phyloP scores from a whole-genome alignment of 208 protist species.

The Angomonas deanei region DNA sequence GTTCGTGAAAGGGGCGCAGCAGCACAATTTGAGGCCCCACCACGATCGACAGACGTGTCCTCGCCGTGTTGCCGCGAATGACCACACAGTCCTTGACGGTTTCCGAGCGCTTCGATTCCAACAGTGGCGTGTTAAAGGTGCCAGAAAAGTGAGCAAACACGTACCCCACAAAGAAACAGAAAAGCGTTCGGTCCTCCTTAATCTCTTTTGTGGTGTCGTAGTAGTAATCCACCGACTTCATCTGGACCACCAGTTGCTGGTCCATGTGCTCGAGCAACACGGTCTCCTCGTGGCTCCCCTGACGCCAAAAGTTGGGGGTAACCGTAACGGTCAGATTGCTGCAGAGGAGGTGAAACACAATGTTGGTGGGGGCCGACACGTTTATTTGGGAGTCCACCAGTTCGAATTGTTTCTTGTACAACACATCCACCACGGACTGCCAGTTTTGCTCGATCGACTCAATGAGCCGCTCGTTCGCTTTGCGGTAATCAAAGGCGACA shows the following conservation, averaged over 20 bases:
- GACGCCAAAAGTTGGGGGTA: conserved; percentile 11
- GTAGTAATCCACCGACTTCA: conserved; percentile 13
- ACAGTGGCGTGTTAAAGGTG: conserved; percentile 35
- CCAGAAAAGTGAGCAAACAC: conserved; percentile 35
- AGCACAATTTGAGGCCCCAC: conserved; percentile 41
- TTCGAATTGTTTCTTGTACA: background rate
- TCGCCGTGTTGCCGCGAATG: conserved; percentile 47
- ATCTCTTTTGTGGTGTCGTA: conserved; percentile 10
- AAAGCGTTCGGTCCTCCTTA: conserved; percentile 25
- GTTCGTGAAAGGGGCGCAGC: conserved; percentile 47
- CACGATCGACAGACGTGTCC: conserved; percentile 26
- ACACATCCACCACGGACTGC: background rate
- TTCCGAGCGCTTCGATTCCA: conserved; percentile 30
- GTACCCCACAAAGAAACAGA: conserved; percentile 38
- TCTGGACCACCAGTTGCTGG: conserved; percentile 16
- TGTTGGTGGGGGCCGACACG: background rate
- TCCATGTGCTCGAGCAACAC: conserved; percentile 18
- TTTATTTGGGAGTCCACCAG: background rate
- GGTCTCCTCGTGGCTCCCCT: background rate
- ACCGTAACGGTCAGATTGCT: conserved; percentile 4
- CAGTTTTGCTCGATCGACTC: background rate
- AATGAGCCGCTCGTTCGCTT: background rate
- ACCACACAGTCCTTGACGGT: conserved; percentile 37
- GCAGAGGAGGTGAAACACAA: conserved; percentile 5
- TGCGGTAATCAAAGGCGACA: background rate